A percentile compares a stretch with the other conserved stretches of the same genome.
Conservation (phyloP, 768 basidiomycete species). For the Podaxis sp. region DNA sequence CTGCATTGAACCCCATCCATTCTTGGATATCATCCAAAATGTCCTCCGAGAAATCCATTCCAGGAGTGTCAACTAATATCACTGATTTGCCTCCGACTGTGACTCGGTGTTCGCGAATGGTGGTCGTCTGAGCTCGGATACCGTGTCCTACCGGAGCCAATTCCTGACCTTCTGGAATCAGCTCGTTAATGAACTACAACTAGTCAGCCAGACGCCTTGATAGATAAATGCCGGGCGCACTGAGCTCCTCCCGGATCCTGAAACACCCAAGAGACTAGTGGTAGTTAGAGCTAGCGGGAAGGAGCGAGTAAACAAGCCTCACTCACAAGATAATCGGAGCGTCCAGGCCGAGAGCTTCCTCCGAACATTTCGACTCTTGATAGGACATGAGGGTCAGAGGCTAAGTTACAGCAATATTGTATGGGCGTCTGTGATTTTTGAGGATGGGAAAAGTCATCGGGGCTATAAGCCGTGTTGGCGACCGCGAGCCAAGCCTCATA, state of each 20-base stretch:
- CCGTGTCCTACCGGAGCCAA: neutral
- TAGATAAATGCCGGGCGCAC: neutral
- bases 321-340: neutral
- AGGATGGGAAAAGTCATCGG: too few species aligned
- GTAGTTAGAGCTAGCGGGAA: neutral
- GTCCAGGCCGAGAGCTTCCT: neutral
- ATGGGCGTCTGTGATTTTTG: too few species aligned
- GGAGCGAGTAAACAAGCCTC: neutral
- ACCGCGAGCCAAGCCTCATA: too few species aligned
- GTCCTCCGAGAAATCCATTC: neutral
- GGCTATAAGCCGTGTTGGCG: too few species aligned
- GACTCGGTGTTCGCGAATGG: neutral
- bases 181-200: neutral
- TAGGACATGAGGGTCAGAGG: neutral
- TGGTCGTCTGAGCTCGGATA: neutral
- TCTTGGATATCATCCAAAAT: neutral
- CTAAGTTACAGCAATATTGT: neutral
- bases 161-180: neutral
- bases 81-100: neutral
- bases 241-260: neutral
- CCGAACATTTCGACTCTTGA: neutral
- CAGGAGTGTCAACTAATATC: neutral
- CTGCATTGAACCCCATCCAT: neutral
- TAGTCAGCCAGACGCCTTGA: neutral
- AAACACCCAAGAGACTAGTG: neutral